These are phyloP conservation scores for Solanum dulcamara DNA, from an alignment of 257 asterid genomes.

Conservation along the genomic window DNA sequence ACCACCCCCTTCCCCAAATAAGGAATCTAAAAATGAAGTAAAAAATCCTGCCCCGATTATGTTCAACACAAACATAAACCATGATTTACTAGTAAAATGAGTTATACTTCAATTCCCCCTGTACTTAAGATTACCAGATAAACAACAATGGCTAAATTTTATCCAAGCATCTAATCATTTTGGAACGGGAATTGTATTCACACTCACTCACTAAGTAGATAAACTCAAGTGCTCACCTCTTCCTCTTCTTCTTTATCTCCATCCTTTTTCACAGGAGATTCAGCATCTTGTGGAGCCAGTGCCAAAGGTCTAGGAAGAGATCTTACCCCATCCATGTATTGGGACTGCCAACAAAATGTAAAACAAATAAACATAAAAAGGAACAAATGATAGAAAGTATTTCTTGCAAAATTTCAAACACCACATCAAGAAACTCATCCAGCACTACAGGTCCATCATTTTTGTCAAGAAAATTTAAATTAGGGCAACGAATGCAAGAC, in stretches of 20 bases:
- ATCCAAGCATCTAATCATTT: background rate
- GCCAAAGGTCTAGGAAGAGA: conserved; percentile 89
- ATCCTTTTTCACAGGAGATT: conserved; percentile 33
- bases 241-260: conserved; percentile 47
- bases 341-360: conserved; percentile 33
- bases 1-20: background rate
- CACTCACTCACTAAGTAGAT: background rate
- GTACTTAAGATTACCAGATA: background rate
- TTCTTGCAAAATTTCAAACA: background rate
- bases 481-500: background rate
- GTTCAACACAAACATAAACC: background rate
- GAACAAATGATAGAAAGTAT: background rate
- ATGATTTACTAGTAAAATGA: background rate
- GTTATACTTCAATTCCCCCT: background rate
- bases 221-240: conserved; percentile 44
- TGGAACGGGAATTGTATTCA: background rate
- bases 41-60: background rate
- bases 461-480: background rate
- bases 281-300: conserved; percentile 36
- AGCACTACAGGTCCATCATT: background rate
- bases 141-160: background rate
- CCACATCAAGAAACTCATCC: background rate
- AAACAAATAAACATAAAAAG: background rate
- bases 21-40: background rate
- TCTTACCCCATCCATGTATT: conserved; percentile 40